Evolutionary conservation across 2,329 filamentous ascomycete species (phyloP), one percentile per base, ranked within the genome.

Genomic region (Fusarium longipes): DNA sequence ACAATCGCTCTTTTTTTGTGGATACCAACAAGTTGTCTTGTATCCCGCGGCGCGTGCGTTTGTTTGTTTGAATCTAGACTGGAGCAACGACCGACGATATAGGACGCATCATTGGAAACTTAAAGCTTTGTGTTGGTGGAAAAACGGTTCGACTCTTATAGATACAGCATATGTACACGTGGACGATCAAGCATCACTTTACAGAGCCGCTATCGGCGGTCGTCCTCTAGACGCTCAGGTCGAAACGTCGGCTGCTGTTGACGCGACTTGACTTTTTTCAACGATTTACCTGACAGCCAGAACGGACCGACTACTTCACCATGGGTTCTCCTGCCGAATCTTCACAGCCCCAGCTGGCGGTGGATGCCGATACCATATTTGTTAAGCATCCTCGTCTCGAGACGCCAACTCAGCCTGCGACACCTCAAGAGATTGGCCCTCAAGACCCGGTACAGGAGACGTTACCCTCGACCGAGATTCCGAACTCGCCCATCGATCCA

Each of bases 401-500:
- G 32, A 81, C 77, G 33, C 74, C 77, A 14, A 73, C 74, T 44
- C 70, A 62, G 33, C 76, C 76, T 11, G 65, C 68, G 6, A 78
- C 76, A 3, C 77, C 77, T 22, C 72, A 71, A 27, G 75, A 79
- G 44, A 57, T 58, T 11, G 75, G 67, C 17, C 74, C 72, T 14
- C 70, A 73, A 25, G 72, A 75, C 25, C 78, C 79, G 10, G 86
- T 85, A 17, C 85, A 87, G 63, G 78, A 82, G 33, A 86, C 85
- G 20, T 78, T 88, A n/a, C 83, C 84, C 12, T 86, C 85, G 2
- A 88, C 86, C n/a, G 84, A 87, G 71, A 80, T 78, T 8, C 83
- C 85, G 4, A 80, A 78, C 20, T 88, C 86, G 14, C 85, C 86
- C 27, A 77, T 83, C 65, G 83, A 86, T 45, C 79, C 80, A 8